Base-by-base conservation (phyloP, 31 red algal species). In the Asparagopsis taxiformis region DNA sequence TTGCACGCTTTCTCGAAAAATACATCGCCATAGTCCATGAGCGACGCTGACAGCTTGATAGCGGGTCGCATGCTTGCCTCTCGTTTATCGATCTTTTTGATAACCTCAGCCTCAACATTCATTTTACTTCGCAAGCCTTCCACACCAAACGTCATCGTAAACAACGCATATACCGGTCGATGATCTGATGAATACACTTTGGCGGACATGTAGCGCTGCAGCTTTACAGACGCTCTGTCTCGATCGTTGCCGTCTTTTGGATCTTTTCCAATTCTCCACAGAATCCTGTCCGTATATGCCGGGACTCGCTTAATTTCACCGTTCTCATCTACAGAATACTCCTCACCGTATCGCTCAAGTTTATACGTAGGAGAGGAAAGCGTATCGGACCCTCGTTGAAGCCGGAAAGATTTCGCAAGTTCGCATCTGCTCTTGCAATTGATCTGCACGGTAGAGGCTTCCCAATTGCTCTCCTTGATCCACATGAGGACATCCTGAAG, bases 291-390 rank as follows among this genome's bases (percentile, higher is more conserved):
- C 31, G 78, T 86, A 59, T 90, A 99, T 24, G 96, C 85, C 26
- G 96, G 96, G 19, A 81, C 85, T 31, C 96, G 72, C 49, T 87
- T 91, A 15, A 82, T 16, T 8, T 66, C 61, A 4, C 87, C 82
- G 52, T 84, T 80, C 44, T 91, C 81, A 31, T 85, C 91, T 9
- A 38, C 60, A 13, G 79, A 62, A 53, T 99, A 99, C n/a, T 63
- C 75, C 36, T 89, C 87, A 21, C 72, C 82, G 60, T 49, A 79
- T 34, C 76, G 75, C 8, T 91, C 67, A 36, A 85, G 36, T 68
- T 99, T 99, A 63, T 99, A 99, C 0, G 96, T 99, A 13, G 96
- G n/a, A n/a, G 96, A 29, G 91, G 76, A 62, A 99, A 99, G 4
- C 72, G 65, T 17, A 94, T 70, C 0, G 50, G 62, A 13, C 79